Evolutionary conservation across 2,329 filamentous ascomycete genomes (phyloP).

Genomic region (Proliferodiscus dingleyae): DNA sequence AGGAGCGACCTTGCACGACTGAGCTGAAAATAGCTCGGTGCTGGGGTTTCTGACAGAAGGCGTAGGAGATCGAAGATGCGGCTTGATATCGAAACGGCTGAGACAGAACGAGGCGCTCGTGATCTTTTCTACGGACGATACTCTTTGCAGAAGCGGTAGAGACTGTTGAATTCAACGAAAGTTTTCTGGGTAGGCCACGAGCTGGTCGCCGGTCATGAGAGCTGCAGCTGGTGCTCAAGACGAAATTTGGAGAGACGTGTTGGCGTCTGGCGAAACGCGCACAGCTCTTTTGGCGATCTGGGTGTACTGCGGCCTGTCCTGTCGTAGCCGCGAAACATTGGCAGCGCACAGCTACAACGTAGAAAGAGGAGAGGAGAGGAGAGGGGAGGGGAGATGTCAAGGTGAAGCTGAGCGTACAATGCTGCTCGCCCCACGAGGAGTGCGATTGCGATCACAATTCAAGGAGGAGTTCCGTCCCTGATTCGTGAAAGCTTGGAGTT

Average conservation of each 20-base stretch:
- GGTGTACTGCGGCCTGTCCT: background rate
- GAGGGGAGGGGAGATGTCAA: background rate
- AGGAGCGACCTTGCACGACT: constrained; percentile 7
- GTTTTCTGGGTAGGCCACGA: background rate
- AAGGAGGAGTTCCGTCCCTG: too few species aligned
- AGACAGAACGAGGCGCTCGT: background rate
- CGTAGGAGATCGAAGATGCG: constrained; percentile 10
- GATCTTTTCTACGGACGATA: too few species aligned
- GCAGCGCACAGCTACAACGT: background rate
- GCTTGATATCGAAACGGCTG: constrained; percentile 17
- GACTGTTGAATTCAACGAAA: background rate
- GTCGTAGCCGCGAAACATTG: background rate
- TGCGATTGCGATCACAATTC: too few species aligned
- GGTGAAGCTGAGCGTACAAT: too few species aligned
- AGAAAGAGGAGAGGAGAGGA: background rate
- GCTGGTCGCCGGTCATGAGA: background rate
- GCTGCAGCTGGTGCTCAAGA: background rate
- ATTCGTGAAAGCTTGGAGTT: too few species aligned
- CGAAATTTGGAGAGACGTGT: too few species aligned
- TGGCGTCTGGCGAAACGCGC: too few species aligned
- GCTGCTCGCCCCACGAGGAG: too few species aligned
- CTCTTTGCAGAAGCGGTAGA: background rate
- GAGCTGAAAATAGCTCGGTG: constrained; percentile 4
- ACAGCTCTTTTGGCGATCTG: background rate
- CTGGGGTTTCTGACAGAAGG: constrained; percentile 15